These are phyloP conservation scores for Penicillium subrubescens DNA, from an alignment of 495 filamentous ascomycete species.

Conservation along the genomic window DNA sequence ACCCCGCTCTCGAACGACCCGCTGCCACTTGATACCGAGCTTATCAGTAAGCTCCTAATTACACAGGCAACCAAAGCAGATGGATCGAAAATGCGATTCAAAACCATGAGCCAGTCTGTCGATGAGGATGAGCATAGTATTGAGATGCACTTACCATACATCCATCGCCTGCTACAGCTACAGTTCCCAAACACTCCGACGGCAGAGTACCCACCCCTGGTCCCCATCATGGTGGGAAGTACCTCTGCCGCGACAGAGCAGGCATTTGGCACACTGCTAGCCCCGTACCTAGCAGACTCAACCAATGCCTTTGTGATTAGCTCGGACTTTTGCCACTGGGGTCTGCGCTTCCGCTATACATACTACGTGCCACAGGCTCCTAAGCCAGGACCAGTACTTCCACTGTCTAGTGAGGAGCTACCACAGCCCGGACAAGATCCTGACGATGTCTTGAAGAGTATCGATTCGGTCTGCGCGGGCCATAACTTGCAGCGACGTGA, in stretches of 20 bases:
- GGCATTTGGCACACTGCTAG: constrained; percentile 68
- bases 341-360: constrained; percentile 81
- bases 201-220: constrained; percentile 67
- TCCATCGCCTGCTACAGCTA: constrained; percentile 73
- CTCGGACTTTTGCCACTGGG: constrained; percentile 99
- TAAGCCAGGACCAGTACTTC: constrained; percentile 41
- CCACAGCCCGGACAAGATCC: constrained; percentile 41
- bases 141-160: constrained; percentile 95
- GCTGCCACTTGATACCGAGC: constrained; percentile 69
- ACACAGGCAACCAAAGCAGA: constrained; percentile 42
- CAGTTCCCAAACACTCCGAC: constrained; percentile 40
- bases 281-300: constrained; percentile 76
- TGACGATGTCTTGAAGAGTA: constrained; percentile 26
- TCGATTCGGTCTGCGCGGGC: constrained; percentile 39
- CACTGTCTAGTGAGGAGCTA: constrained; percentile 42
- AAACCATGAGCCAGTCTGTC: constrained; percentile 65
- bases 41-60: constrained; percentile 61
- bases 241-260: constrained; percentile 67
- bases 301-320: constrained; percentile 82
- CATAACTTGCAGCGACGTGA: constrained; percentile 42
- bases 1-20: constrained; percentile 83
- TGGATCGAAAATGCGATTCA: constrained; percentile 56
- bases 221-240: constrained; percentile 88
- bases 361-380: constrained; percentile 65
- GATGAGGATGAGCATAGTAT: constrained; percentile 94